Base-by-base conservation (phyloP, 2,329 filamentous ascomycete genomes). In the Aspergillus caelatus region DNA sequence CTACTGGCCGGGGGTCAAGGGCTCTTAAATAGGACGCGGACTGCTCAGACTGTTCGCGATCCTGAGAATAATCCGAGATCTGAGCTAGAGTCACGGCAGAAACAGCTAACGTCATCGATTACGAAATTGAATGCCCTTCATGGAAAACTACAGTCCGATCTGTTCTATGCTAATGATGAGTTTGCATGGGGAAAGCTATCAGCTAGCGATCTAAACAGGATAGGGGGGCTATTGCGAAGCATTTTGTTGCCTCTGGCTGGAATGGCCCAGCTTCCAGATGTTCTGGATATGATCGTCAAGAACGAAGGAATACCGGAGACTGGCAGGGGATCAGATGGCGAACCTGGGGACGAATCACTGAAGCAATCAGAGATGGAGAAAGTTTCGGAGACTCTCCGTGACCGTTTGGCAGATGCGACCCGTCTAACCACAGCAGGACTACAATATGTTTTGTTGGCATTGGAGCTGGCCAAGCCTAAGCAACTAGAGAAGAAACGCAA, bases 121-220 rank as follows among this genome's bases (percentile, higher is more conserved):
- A 74, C 76, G 1, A 72, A 74, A 43, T 71, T 90, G n/a, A 83
- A 82, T 23, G 84, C 82, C 16, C 72, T 92, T 1, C 83, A 88
- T 55, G 88, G 86, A 2, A 91, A 91, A 72, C 76, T 92, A 14
- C 81, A 87, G 61, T 82, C 83, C 0, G 90, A 93, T 68, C 75
- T 92, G 26, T 81, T 84, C 2, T 92, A 91, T 72, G 90, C 89
- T 0, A 92, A 92, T 75, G 82, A 90, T 58, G 90, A 93, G 68
- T 78, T 90, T n/a, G 89, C 89, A 0, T 88, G 85, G 78, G 90
- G 89, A 2, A 91, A 89, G 67, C 76, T 93, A 6, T 83, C 84
- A n/a, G 85, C 88, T 0, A 84, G 88, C 46, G 89, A 92, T 65
- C 74, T 92, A 10, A 82, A 86, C 62, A 77, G 84, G 28, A 82